Evolutionary conservation across 768 basidiomycete genomes (phyloP).

Genomic region (Aureoboletus auriporus): DNA sequence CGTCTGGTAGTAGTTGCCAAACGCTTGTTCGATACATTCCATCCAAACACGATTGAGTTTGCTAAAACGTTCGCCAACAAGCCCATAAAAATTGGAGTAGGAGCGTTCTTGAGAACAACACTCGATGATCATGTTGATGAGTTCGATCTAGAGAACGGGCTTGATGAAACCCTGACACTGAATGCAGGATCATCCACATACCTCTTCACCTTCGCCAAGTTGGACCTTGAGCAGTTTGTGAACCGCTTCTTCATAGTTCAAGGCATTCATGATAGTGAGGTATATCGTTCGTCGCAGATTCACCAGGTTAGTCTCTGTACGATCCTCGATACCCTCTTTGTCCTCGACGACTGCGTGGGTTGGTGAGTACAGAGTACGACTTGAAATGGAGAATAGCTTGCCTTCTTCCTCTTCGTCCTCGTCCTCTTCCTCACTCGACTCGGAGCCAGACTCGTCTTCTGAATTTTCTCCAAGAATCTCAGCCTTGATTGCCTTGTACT

Average conservation of each 20-base stretch:
- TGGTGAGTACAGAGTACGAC: slow-evolving; percentile 26
- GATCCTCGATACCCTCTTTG: slow-evolving; percentile 89
- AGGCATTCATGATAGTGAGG: slow-evolving; percentile 97
- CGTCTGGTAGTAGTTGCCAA: slow-evolving; percentile 87
- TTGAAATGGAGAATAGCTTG: not conserved
- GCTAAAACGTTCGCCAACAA: slow-evolving; percentile 93
- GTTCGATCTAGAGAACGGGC: slow-evolving; percentile 63
- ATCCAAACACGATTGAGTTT: slow-evolving; percentile 96
- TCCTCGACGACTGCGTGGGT: slow-evolving; percentile 55
- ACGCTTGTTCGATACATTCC: slow-evolving; percentile 83
- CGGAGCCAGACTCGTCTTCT: slow-evolving; percentile 64
- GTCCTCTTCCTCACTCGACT: slow-evolving; percentile 61
- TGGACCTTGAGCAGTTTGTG: slow-evolving; percentile 96
- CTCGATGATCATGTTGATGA: slow-evolving; percentile 98
- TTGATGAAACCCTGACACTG: not conserved
- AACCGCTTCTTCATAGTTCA: slow-evolving; percentile 98
- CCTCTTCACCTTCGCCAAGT: slow-evolving; percentile 90
- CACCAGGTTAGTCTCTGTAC: slow-evolving; percentile 92
- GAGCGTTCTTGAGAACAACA: slow-evolving; percentile 99
- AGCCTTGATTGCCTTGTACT: slow-evolving; percentile 84
- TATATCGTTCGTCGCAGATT: slow-evolving; percentile 94
- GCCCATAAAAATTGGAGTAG: slow-evolving; percentile 95
- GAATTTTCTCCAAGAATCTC: slow-evolving; percentile 93
- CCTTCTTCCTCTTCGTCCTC: slow-evolving; percentile 58
- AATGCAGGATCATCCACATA: slow-evolving; percentile 31